Evolutionary conservation across 371 early-diverging fungal species (phyloP), one percentile per base, ranked within the genome.

Genomic region (Mucor circinelloides): DNA sequence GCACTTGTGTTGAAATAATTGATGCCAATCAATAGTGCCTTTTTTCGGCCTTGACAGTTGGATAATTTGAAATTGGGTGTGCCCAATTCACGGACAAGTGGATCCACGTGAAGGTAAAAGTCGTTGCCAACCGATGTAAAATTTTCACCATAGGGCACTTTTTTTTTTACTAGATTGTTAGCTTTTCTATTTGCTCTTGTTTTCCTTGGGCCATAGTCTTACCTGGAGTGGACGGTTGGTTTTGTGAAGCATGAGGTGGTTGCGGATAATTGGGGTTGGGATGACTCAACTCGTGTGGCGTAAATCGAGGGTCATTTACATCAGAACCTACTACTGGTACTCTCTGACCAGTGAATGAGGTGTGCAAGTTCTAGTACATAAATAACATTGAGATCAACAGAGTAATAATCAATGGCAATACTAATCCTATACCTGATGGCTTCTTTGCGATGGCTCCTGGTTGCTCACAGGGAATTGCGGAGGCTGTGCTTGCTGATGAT

Each of bases 1-100:
- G 78, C 77, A 38, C 75, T 70, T 13, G 94, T 86, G 23, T 88
- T 86, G 42, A 87, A 82, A 74, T 97, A 97, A 79, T 97, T 97
- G 75, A 96, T 95, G 44, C 97, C 97, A 66, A 97, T 89, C 34
- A 97, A 79, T 54, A 97, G 82, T 0, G 95, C 97, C 31, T 89
- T 85, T 73, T 90, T 92, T 59, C 87, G 79, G 48, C 93, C 91
- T 58, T 71, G 69, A 62, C 89, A 91, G 69, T 90, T 88, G 6
- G 92, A 91, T 23, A 89, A 71, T 52, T 81, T 72, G 60, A 89
- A 85, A 56, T 78, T 48, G 15, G 71, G 62, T 7, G 70, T 68
- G 12, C 71, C 73, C 5, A 54, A 13, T 17, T 72, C 50, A 6
- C 64, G 34, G 12, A 75, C 38, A 2, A 59, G 42, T n/a, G 80